A percentile compares a stretch with the other conserved stretches of the same genome.
phyloP scores from a whole-genome alignment of 2,329 filamentous ascomycete genomes.

The Fusarium buxicola region DNA sequence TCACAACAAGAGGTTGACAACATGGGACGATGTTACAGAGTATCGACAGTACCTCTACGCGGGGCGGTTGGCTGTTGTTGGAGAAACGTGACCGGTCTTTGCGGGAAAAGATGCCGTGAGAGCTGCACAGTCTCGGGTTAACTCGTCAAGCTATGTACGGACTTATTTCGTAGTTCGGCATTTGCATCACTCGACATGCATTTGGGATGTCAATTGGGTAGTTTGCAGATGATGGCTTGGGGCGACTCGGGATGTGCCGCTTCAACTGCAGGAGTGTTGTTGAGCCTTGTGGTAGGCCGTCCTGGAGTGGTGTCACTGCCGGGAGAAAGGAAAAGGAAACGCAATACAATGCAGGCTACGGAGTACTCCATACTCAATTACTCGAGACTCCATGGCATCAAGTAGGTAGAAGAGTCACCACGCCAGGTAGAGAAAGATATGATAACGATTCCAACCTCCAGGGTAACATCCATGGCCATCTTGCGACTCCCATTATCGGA shows the following conservation, averaged over 20 bases:
- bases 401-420: too few relatives aligned
- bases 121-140: constrained; percentile 21
- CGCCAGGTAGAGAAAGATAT: too few relatives aligned
- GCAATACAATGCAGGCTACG: too few relatives aligned
- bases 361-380: too few relatives aligned
- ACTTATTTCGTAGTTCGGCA: constrained; percentile 35
- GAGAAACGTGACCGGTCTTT: constrained; percentile 39
- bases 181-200: constrained; percentile 5
- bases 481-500: constrained; percentile 37
- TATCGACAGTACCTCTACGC: too few relatives aligned
- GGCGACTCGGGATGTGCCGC: constrained; percentile 19
- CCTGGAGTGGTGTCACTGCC: too few relatives aligned
- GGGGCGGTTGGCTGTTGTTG: constrained; percentile 9
- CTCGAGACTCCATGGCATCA: too few relatives aligned
- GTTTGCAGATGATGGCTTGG: constrained; percentile 4
- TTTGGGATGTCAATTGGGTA: background rate
- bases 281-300: too few relatives aligned
- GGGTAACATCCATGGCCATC: constrained; percentile 19
- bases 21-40: too few relatives aligned
- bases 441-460: constrained; percentile 20
- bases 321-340: too few relatives aligned
- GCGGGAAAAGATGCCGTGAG: constrained; percentile 23
- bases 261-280: background rate
- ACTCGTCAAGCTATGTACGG: constrained; percentile 26
- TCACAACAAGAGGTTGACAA: too few relatives aligned